Percentiles rank a stretch among this genome's conserved stretches.
These are phyloP conservation scores for Friedmanniomyces endolithicus DNA, from an alignment of 495 filamentous ascomycete genomes.

Conservation along the genomic window DNA sequence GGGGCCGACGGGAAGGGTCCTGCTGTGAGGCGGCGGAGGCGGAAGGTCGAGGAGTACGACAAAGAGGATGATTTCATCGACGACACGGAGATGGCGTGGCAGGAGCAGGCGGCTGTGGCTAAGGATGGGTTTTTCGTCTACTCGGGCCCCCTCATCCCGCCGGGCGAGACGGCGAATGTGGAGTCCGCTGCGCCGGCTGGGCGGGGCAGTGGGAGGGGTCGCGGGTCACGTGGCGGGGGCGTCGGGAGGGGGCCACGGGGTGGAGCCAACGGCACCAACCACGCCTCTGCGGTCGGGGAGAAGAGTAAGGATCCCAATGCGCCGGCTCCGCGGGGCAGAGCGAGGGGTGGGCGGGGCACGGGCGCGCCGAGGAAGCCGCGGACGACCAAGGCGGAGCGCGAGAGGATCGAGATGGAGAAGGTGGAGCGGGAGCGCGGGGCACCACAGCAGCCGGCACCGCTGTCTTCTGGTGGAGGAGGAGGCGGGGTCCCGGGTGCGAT, in stretches of 20 bases:
- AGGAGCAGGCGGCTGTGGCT: conserved; percentile 85
- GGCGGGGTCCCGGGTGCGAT: too few species aligned
- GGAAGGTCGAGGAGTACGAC: conserved; percentile 91
- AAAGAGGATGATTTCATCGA: conserved; percentile 96
- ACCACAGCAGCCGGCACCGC: neutral
- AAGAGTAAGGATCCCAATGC: conserved; percentile 1
- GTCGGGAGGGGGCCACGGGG: conserved; percentile 27
- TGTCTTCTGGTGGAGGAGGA: too few species aligned
- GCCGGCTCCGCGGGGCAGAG: conserved; percentile 25
- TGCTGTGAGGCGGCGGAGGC: conserved; percentile 48
- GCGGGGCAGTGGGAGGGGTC: conserved; percentile 55
- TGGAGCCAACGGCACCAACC: conserved; percentile 4
- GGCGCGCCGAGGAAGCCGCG: conserved; percentile 65
- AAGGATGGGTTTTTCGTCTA: conserved; percentile 51
- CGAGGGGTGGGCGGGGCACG: conserved; percentile 55
- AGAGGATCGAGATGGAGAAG: conserved; percentile 48
- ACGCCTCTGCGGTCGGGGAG: conserved; percentile 9
- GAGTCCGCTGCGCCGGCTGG: conserved; percentile 44
- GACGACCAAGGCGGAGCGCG: conserved; percentile 60
- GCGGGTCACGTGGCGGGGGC: conserved; percentile 47
- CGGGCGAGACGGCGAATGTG: conserved; percentile 49
- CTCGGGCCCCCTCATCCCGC: conserved; percentile 44
- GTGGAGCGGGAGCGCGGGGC: conserved; percentile 1
- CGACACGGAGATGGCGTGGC: conserved; percentile 89
- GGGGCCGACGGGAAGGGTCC: neutral